Percentiles rank a stretch among this genome's conserved stretches.
Evolutionary conservation across 306 rosid species (phyloP).

Genomic region (Citrullus amarus): DNA sequence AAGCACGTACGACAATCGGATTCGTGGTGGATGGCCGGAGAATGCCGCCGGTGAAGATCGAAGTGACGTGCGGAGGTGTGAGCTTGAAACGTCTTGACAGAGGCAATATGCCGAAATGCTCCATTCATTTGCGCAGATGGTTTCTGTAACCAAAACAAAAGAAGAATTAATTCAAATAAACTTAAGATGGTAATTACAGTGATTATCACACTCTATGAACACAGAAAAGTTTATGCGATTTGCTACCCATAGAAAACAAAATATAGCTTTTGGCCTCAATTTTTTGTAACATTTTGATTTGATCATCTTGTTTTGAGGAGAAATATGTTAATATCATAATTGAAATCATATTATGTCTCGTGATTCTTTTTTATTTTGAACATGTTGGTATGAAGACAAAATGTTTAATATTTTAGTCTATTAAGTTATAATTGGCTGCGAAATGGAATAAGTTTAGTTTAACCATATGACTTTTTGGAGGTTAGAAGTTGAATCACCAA

Average conservation of each 20-base stretch:
- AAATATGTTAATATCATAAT: background rate
- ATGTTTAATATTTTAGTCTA: too few relatives aligned
- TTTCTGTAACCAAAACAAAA: constrained; percentile 10
- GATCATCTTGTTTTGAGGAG: background rate
- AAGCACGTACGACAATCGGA: constrained; percentile 26
- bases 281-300: background rate
- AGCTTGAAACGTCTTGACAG: constrained; percentile 32
- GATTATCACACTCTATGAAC: background rate
- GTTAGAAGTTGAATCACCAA: too few relatives aligned
- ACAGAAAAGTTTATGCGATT: background rate
- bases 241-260: background rate
- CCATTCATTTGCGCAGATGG: constrained; percentile 44
- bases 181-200: background rate
- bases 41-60: constrained; percentile 21
- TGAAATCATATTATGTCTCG: background rate
- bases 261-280: background rate
- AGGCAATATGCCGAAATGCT: constrained; percentile 47
- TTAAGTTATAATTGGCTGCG: too few relatives aligned
- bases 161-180: background rate
- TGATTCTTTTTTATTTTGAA: background rate
- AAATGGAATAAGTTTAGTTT: too few relatives aligned
- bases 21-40: constrained; percentile 23
- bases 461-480: too few relatives aligned
- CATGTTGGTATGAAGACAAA: too few relatives aligned
- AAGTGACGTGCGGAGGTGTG: constrained; percentile 37